Conservation (phyloP, 108 stramenopile genomes). For the Schizochytrium sp. region DNA sequence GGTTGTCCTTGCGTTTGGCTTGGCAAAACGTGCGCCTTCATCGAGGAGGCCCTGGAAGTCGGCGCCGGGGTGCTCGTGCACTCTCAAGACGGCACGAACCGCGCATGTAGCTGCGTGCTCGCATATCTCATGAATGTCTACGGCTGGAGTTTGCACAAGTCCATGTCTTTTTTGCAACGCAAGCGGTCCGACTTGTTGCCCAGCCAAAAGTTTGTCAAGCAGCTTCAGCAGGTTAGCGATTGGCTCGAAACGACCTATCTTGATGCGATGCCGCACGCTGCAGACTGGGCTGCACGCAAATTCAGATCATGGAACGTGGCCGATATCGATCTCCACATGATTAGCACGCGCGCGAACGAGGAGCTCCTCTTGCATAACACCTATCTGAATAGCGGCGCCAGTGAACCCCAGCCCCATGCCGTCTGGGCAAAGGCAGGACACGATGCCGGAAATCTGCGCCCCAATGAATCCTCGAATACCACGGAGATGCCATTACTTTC, state of each 20-base stretch:
- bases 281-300: neutral
- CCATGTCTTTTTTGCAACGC: constrained; percentile 2
- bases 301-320: neutral
- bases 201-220: neutral
- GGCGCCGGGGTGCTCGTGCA: constrained; percentile 16
- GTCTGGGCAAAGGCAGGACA: neutral
- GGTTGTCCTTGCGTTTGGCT: neutral
- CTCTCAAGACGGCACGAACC: neutral
- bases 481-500: no score
- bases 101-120: neutral
- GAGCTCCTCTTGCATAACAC: constrained; percentile 19
- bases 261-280: neutral
- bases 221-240: neutral
- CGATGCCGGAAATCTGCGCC: neutral
- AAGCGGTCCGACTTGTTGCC: constrained; percentile 17
- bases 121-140: constrained; percentile 21
- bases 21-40: constrained; percentile 17
- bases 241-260: neutral
- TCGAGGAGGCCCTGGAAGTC: neutral
- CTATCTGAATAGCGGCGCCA: neutral
- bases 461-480: no score
- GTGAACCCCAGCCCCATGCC: neutral
- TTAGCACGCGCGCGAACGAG: neutral
- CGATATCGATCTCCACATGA: neutral
- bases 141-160: constrained; percentile 16